Evolutionary conservation across 768 basidiomycete species (phyloP).

Genomic region (Termitomyces sp.): DNA sequence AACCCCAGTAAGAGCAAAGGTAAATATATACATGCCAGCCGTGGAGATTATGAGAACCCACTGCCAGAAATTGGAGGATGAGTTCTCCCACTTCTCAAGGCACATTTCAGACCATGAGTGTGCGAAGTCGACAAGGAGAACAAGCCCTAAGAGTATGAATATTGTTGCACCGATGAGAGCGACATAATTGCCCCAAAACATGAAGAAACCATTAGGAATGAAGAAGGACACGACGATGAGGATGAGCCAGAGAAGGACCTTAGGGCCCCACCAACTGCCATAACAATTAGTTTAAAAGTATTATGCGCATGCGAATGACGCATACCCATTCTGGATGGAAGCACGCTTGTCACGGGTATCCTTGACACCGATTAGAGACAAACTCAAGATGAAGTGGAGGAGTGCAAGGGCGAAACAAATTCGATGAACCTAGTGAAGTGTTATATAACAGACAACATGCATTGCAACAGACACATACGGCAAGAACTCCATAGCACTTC

Average conservation of each 20-base stretch:
- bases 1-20: conserved; percentile 80
- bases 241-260: conserved; percentile 83
- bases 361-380: conserved; percentile 77
- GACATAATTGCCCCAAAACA: conserved; percentile 95
- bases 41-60: conserved; percentile 94
- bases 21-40: conserved; percentile 76
- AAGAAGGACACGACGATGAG: conserved; percentile 82
- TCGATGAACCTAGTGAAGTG: conserved; percentile 66
- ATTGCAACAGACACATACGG: conserved; percentile 46
- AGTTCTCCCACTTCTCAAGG: conserved; percentile 91
- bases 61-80: conserved; percentile 88
- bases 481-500: conserved; percentile 94
- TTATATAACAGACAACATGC: not conserved
- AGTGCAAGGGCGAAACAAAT: conserved; percentile 93
- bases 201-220: conserved; percentile 96
- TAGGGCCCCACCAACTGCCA: conserved; percentile 96
- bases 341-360: conserved; percentile 92
- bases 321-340: conserved; percentile 93
- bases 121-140: conserved; percentile 97
- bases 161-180: conserved; percentile 87
- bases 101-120: conserved; percentile 98
- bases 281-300: conserved; percentile 1
- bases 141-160: conserved; percentile 95
- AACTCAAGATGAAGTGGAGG: conserved; percentile 79
- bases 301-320: not conserved